Evolutionary conservation across 331 rosid species (phyloP).

Genomic region (Quercus phellos): DNA sequence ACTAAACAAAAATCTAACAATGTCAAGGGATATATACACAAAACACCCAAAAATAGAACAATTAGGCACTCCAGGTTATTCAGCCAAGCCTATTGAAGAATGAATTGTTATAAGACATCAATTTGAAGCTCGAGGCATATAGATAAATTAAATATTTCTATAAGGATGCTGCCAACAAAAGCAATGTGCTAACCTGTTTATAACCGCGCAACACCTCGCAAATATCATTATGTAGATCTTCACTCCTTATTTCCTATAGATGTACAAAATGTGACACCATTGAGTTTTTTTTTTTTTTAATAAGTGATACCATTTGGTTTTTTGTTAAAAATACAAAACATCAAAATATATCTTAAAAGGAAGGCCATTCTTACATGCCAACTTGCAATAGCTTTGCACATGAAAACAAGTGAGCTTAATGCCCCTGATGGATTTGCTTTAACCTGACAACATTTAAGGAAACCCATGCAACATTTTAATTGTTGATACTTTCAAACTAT

Average conservation of each 20-base stretch:
- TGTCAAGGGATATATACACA: background rate
- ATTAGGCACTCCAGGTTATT: background rate
- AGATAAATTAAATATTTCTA: background rate
- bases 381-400: constrained; percentile 97
- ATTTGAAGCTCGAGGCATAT: constrained; percentile 1
- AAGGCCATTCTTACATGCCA: constrained; percentile 77
- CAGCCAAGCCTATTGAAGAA: background rate
- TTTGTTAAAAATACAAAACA: constrained; percentile 2
- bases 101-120: background rate
- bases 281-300: background rate
- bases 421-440: constrained; percentile 93
- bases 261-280: constrained; percentile 9
- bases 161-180: constrained; percentile 4
- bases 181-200: constrained; percentile 66
- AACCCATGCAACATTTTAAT: background rate
- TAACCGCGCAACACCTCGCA: constrained; percentile 90
- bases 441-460: constrained; percentile 55
- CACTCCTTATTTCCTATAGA: constrained; percentile 85
- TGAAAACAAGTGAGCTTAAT: constrained; percentile 60
- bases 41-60: background rate
- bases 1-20: background rate
- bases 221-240: constrained; percentile 82
- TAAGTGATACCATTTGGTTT: constrained; percentile 12
- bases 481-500: background rate
- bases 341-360: background rate